These are phyloP conservation scores for Puccinellia tenuiflora DNA, from an alignment of 176 grass and related monocot species.

Conservation along the genomic window DNA sequence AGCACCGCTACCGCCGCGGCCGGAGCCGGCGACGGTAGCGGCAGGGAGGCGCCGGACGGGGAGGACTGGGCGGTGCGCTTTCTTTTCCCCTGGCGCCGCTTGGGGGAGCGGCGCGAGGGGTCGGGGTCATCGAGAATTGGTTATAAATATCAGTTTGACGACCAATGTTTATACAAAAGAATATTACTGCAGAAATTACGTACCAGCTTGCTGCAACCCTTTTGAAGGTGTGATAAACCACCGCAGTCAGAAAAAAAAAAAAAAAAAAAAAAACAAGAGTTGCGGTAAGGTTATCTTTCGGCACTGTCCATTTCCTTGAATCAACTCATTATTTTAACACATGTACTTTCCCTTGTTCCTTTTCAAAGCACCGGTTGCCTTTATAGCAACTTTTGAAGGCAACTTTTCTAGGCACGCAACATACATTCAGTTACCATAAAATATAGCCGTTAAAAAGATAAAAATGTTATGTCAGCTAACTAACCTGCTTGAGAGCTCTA, in stretches of 20 bases:
- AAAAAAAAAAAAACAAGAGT: too few species aligned
- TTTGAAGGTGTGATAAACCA: conserved; percentile 90
- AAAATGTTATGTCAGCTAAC: conserved; percentile 15
- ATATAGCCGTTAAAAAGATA: too few species aligned
- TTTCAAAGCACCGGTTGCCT: conserved; percentile 32
- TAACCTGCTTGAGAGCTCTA: conserved; percentile 85
- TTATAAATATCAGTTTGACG: neutral
- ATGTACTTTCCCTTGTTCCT: conserved; percentile 88
- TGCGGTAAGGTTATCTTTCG: too few species aligned
- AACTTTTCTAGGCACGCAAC: conserved; percentile 46
- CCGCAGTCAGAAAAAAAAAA: conserved; percentile 96
- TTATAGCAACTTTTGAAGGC: conserved; percentile 52
- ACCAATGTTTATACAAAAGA: neutral
- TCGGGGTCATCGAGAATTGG: too few species aligned
- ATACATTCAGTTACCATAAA: too few species aligned
- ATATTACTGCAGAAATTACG: neutral
- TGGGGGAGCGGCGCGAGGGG: too few species aligned
- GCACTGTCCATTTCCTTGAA: conserved; percentile 43
- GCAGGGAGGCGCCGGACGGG: too few species aligned
- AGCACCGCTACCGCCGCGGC: too few species aligned
- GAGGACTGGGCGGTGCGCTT: too few species aligned
- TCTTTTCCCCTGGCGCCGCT: too few species aligned
- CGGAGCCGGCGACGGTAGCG: too few species aligned
- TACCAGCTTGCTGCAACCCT: conserved; percentile 89
- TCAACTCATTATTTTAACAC: conserved; percentile 46